These are phyloP conservation scores for Meredithiella fracta DNA, from an alignment of 2,329 filamentous ascomycete genomes.

Conservation along the genomic window DNA sequence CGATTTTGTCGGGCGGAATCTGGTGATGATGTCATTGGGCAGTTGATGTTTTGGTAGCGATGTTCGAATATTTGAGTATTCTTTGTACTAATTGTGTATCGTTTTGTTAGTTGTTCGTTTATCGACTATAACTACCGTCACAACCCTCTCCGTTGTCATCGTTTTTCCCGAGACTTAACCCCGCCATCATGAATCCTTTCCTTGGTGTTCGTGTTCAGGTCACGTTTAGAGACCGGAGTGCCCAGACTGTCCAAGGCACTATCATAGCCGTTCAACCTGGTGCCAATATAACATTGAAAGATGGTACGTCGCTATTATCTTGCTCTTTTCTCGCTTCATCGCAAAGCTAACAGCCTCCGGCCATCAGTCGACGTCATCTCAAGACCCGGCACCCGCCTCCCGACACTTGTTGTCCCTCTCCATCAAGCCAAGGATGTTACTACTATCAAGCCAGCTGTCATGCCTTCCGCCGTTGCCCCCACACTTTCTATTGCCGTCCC, in stretches of 20 bases:
- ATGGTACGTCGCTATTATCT: slow-evolving; percentile 38
- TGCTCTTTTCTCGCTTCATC: not conserved
- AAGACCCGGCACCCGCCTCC: not conserved
- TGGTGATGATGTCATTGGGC: too few relatives aligned
- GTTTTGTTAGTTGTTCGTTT: not conserved
- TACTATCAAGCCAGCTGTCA: not conserved
- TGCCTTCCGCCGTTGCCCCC: not conserved
- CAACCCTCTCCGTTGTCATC: not conserved
- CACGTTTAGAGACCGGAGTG: slow-evolving; percentile 48
- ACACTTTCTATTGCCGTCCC: slow-evolving; percentile 15
- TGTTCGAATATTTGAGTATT: too few relatives aligned
- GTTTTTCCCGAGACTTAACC: not conserved
- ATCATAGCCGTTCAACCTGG: slow-evolving; percentile 53
- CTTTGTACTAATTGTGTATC: too few relatives aligned
- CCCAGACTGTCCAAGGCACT: slow-evolving; percentile 49
- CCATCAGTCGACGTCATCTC: not conserved
- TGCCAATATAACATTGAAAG: slow-evolving; percentile 49
- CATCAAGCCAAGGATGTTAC: not conserved
- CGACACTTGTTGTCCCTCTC: not conserved
- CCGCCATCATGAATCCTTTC: slow-evolving; percentile 30
- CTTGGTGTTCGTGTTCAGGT: slow-evolving; percentile 63
- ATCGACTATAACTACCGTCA: not conserved
- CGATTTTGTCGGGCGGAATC: too few relatives aligned
- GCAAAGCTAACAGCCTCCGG: not conserved
- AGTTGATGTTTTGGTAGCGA: too few relatives aligned